These are phyloP conservation scores for Mentha longifolia DNA, from an alignment of 257 asterid species.

Conservation along the genomic window DNA sequence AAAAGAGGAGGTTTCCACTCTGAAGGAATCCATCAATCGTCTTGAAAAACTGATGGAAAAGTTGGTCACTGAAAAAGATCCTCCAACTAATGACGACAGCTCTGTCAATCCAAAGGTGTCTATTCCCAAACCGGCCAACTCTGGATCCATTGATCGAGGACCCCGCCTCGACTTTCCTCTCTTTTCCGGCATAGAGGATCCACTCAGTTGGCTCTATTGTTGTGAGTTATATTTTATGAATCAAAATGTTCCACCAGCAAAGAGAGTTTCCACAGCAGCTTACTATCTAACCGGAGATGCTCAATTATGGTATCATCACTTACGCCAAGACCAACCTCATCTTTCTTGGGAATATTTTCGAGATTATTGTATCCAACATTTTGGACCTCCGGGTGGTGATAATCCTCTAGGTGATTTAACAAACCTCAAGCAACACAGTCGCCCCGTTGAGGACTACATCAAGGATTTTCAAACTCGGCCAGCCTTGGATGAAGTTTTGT, in stretches of 20 bases:
- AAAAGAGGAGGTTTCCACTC: no score
- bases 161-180: not conserved
- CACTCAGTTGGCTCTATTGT: not conserved
- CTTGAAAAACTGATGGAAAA: no score
- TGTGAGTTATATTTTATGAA: not conserved
- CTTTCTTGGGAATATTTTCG: not conserved
- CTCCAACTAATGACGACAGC: not conserved
- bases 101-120: no score
- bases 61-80: no score
- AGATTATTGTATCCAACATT: not conserved
- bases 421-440: not conserved
- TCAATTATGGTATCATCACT: not conserved
- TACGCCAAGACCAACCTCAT: not conserved
- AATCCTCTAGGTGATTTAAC: not conserved
- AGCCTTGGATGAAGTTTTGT: not conserved
- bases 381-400: not conserved
- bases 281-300: not conserved
- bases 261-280: not conserved
- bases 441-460: not conserved
- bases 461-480: not conserved
- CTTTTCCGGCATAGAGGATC: not conserved
- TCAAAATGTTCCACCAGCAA: not conserved
- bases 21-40: no score
- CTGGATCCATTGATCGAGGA: not conserved
- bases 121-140: no score